A percentile compares a stretch with the other conserved stretches of the same genome.
Conservation (phyloP, 139 green algal species). For the Chlamydomonas incerta region DNA sequence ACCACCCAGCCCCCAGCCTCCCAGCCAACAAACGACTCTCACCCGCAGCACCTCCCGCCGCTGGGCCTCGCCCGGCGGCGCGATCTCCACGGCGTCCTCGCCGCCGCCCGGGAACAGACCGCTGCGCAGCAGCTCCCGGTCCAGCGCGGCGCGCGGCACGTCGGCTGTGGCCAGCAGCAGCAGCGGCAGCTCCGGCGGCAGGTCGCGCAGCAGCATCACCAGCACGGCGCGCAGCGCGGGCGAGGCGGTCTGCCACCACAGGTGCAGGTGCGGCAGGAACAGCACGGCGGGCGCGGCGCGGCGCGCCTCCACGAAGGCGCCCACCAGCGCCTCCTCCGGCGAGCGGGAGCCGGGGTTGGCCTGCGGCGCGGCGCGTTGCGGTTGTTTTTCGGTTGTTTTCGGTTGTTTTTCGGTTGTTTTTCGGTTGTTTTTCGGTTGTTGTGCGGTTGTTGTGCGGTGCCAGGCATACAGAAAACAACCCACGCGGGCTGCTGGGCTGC, state of each 20-base stretch:
- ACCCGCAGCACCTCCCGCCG: slow-evolving; percentile 56
- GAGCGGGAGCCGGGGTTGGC: slow-evolving; percentile 73
- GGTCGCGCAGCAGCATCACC: slow-evolving; percentile 85
- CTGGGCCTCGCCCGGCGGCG: slow-evolving; percentile 21
- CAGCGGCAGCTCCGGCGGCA: slow-evolving; percentile 85
- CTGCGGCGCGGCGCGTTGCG: too few species aligned
- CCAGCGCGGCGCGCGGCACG: slow-evolving; percentile 54
- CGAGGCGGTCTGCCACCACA: slow-evolving; percentile 80
- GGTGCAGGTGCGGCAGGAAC: slow-evolving; percentile 85
- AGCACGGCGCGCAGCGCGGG: slow-evolving; percentile 80
- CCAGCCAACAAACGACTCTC: too few species aligned
- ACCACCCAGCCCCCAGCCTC: too few species aligned
- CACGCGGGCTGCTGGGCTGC: too few species aligned
- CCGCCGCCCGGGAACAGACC: background rate
- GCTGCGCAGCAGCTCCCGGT: background rate
- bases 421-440: too few species aligned
- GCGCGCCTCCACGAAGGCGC: slow-evolving; percentile 83
- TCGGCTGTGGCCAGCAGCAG: slow-evolving; percentile 90
- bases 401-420: too few species aligned
- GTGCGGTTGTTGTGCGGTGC: too few species aligned
- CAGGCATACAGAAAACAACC: too few species aligned
- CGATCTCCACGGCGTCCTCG: slow-evolving; percentile 47
- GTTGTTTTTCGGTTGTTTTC: too few species aligned
- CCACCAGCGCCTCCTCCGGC: slow-evolving; percentile 94
- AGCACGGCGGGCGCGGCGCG: slow-evolving; percentile 85